Evolutionary conservation across 2,329 filamentous ascomycete species (phyloP), one percentile per base, ranked within the genome.

Genomic region (Fusarium bactridioides): DNA sequence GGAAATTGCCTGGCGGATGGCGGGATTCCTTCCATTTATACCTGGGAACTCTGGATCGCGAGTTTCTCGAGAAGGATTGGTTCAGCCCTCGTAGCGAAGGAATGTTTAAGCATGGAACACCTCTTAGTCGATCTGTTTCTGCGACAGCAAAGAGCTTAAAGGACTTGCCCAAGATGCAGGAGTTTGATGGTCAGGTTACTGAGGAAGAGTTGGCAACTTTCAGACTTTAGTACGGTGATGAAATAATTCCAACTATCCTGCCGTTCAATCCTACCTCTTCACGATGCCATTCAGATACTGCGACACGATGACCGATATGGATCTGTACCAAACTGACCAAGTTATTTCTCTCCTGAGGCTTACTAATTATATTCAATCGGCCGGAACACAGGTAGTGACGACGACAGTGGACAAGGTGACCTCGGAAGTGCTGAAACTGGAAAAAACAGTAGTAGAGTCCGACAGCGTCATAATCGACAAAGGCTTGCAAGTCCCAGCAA

Each of bases 41-140:
- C 7, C 37, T 74, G 1, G 76, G 75, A 6, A 58, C 70, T 3
- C 18, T 77, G 8, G 77, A 78, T n/a, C 66, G 75, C 12, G 58
- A 70, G 29, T 76, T 71, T 21, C 57, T 77, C 0, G 68, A 76
- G 10, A 63, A 66, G 38, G 64, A 67, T 11, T 78, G 76, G 76
- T 64, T 78, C 35, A 35, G 31, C 1, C 74, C 75, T 2, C 31
- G 10, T 1, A 18, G 25, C 6, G 75, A 77, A 38, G 43, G 72
- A 6, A 67, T 70, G 9, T 76, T 73, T 6, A 74, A 72, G 47
- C 21, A 64, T 18, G 75, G 73, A 5, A 72, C 72, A 0, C 37
- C 44, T 5, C 57, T 74, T 6, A 60, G 64, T 29, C 82, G 25
- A 76, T 55, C 37, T n/a, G 67, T 72, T 33, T 73, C 75, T 6